Conservation (phyloP, 208 protist species). For the Leishmania mexicana region DNA sequence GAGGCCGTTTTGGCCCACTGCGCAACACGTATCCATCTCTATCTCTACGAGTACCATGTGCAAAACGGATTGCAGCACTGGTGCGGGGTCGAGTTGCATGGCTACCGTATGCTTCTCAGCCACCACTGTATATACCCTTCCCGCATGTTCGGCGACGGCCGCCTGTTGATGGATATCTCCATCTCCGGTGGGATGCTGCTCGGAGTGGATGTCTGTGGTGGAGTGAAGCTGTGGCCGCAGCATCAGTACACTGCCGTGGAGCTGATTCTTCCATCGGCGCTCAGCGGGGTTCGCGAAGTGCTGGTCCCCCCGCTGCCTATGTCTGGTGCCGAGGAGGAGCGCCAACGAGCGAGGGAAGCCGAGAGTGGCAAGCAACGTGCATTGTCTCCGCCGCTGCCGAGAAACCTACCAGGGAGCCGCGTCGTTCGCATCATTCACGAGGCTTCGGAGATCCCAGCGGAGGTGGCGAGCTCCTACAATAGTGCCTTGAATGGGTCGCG, state of each 20-base stretch:
- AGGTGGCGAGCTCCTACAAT: constrained; percentile 11
- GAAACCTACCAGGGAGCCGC: not conserved
- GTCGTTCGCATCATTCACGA: constrained; percentile 25
- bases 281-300: constrained; percentile 31
- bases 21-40: constrained; percentile 51
- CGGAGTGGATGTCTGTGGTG: constrained; percentile 76
- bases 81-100: constrained; percentile 73
- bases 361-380: not conserved
- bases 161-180: constrained; percentile 67
- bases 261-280: constrained; percentile 54
- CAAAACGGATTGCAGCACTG: constrained; percentile 42
- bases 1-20: constrained; percentile 61
- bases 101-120: constrained; percentile 69
- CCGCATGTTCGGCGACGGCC: constrained; percentile 67
- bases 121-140: constrained; percentile 81
- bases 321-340: not conserved
- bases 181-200: constrained; percentile 62
- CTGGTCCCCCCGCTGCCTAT: constrained; percentile 1
- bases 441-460: constrained; percentile 20
- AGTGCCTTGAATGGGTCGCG: not conserved
- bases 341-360: not conserved
- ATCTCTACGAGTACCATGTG: constrained; percentile 49
- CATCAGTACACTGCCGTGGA: constrained; percentile 77
- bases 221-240: constrained; percentile 69
- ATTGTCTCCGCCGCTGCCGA: not conserved